Percentiles rank a stretch among this genome's conserved stretches.
Conservation (phyloP, 345 rosid species). For the Hirschfeldia incana region DNA sequence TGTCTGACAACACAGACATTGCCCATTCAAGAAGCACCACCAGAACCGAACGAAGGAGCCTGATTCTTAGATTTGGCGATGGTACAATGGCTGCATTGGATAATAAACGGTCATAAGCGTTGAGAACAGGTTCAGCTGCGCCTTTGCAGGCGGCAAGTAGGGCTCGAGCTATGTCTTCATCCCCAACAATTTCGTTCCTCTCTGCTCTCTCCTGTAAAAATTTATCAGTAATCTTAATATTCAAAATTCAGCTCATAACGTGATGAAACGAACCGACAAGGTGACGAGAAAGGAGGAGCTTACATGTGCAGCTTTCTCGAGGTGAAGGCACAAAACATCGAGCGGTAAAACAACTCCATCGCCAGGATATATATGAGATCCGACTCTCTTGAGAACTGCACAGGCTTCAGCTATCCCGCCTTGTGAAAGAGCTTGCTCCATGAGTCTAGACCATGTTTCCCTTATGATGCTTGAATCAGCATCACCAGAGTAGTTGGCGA, state of each 20-base stretch:
- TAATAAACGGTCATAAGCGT: conserved; percentile 76
- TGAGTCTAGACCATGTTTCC: conserved; percentile 92
- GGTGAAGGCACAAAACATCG: conserved; percentile 85
- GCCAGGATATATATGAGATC: conserved; percentile 86
- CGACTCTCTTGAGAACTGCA: conserved; percentile 83
- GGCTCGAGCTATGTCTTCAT: conserved; percentile 88
- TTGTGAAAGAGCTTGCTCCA: conserved; percentile 82
- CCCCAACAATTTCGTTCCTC: conserved; percentile 69
- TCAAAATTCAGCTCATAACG: conserved; percentile 13
- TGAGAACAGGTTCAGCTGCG: conserved; percentile 82
- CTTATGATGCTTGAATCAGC: conserved; percentile 85
- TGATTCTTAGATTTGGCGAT: conserved; percentile 75
- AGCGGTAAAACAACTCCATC: conserved; percentile 88
- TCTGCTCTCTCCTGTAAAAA: conserved; percentile 75
- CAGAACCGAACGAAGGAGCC: conserved; percentile 75
- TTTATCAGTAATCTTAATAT: background rate
- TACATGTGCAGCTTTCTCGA: conserved; percentile 95
- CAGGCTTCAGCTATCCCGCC: conserved; percentile 97
- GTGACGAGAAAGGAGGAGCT: conserved; percentile 11
- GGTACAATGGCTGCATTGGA: conserved; percentile 79
- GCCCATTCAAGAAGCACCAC: conserved; percentile 92
- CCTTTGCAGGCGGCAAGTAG: conserved; percentile 94
- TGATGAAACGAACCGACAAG: background rate
- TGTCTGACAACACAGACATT: conserved; percentile 74
- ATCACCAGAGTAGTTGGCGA: conserved; percentile 91